Percentiles rank a stretch among this genome's conserved stretches.
Conservation (phyloP, 1,284 basidiomycete species). For the Irpex rosettiformis region DNA sequence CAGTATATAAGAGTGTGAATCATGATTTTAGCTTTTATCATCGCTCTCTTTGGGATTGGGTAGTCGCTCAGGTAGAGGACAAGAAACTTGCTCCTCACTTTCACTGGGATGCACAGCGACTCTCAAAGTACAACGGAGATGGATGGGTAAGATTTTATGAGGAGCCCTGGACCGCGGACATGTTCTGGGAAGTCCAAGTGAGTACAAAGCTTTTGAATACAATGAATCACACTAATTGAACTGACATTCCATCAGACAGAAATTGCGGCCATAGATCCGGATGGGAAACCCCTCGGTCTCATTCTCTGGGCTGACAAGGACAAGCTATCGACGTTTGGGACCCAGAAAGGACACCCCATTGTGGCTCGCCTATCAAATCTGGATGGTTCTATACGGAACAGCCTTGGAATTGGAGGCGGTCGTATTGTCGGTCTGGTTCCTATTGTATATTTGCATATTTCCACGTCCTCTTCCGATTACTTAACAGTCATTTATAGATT, state of each 20-base stretch:
- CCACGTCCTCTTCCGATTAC: background rate
- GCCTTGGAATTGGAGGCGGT: slow-evolving; percentile 32
- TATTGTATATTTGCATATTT: slow-evolving; percentile 25
- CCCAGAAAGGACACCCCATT: slow-evolving; percentile 38
- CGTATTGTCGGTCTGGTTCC: slow-evolving; percentile 40
- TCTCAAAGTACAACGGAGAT: slow-evolving; percentile 19
- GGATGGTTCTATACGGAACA: slow-evolving; percentile 32
- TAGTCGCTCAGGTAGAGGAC: slow-evolving; percentile 18
- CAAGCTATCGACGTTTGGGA: slow-evolving; percentile 39
- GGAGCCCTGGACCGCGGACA: slow-evolving; percentile 24
- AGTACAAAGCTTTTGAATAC: background rate
- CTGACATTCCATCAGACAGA: slow-evolving; percentile 13
- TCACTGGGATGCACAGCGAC: slow-evolving; percentile 23
- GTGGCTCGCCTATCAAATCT: slow-evolving; percentile 35
- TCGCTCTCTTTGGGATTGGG: slow-evolving; percentile 24
- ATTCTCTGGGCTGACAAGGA: slow-evolving; percentile 43
- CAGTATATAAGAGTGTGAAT: background rate
- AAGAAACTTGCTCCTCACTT: slow-evolving; percentile 18
- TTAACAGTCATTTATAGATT: background rate
- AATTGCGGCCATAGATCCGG: slow-evolving; percentile 13
- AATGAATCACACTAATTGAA: background rate
- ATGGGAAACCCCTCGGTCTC: slow-evolving; percentile 21
- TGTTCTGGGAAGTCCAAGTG: slow-evolving; percentile 27
- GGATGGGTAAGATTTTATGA: slow-evolving; percentile 18
- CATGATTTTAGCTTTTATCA: background rate